These are phyloP conservation scores for Bolboschoenus planiculmis DNA, from an alignment of 176 grass and related monocot species.

Conservation along the genomic window DNA sequence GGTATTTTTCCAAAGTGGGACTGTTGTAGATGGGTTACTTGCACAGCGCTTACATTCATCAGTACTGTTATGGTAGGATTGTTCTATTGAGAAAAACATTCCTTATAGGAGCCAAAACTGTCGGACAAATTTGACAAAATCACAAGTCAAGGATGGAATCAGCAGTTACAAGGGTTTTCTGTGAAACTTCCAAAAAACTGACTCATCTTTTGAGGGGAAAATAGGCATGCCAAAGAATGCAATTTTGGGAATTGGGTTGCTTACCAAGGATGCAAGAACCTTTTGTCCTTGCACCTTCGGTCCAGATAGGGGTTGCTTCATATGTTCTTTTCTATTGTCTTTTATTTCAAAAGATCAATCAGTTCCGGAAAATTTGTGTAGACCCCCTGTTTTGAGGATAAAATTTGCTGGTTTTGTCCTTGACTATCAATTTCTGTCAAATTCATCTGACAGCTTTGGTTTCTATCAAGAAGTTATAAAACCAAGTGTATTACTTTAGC, in stretches of 20 bases:
- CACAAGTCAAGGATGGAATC: not conserved
- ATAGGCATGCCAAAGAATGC: not conserved
- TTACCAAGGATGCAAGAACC: not conserved
- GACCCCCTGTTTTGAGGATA: not conserved
- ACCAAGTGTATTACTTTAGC: not conserved
- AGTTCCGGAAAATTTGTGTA: not conserved
- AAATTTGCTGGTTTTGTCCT: not conserved
- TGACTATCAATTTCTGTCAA: not conserved
- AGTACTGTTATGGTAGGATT: not conserved
- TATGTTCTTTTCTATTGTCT: not conserved
- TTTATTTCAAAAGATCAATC: not conserved
- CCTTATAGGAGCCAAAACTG: not conserved
- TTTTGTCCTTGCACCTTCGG: too few relatives aligned
- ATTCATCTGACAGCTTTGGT: not conserved
- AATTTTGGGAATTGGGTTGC: not conserved
- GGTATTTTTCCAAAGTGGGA: not conserved
- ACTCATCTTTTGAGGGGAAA: too few relatives aligned
- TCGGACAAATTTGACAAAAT: not conserved
- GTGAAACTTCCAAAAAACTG: too few relatives aligned
- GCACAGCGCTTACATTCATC: not conserved
- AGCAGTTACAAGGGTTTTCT: not conserved
- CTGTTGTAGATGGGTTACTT: not conserved
- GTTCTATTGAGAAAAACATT: not conserved
- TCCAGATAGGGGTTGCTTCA: too few relatives aligned
- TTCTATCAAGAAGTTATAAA: not conserved